Percentiles rank a stretch among this genome's conserved stretches.
phyloP scores from a whole-genome alignment of 2,329 filamentous ascomycete genomes.

The Aspergillus costaricaensis region DNA sequence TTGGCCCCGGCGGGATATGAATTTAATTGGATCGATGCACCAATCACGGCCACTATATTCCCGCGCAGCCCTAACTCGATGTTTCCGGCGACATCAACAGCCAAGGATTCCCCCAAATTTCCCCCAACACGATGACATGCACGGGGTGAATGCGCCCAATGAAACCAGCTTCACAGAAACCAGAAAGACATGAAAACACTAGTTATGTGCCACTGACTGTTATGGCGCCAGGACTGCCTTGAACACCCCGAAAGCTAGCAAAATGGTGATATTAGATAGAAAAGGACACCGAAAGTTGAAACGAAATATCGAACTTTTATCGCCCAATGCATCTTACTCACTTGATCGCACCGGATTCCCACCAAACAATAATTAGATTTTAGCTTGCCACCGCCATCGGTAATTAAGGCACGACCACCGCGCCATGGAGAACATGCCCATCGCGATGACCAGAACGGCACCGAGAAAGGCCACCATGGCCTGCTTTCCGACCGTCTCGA shows the following conservation, averaged over 20 bases:
- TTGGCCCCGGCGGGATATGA: background rate
- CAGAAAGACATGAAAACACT: no score
- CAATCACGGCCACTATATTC: background rate
- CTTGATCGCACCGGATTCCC: no score
- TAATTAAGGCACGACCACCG: constrained; percentile 44
- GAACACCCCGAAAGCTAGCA: no score
- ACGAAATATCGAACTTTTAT: no score
- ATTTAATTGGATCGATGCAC: background rate
- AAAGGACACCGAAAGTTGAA: no score
- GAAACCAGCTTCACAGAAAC: fast-evolving
- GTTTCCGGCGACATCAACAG: background rate
- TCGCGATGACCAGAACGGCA: constrained; percentile 43
- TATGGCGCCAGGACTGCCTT: no score
- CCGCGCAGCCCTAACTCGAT: background rate
- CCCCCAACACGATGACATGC: no score
- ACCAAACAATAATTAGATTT: background rate
- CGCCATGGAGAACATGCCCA: constrained; percentile 36
- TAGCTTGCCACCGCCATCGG: constrained; percentile 37
- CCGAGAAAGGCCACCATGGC: constrained; percentile 51
- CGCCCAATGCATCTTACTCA: no score
- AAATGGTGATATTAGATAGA: no score
- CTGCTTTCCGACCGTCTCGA: constrained; percentile 48
- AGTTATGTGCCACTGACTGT: no score
- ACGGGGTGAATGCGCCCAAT: no score
- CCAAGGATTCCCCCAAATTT: no score